Evolutionary conservation across 345 rosid genomes (phyloP), one percentile per base, ranked within the genome.

Genomic region (Theobroma cacao): DNA sequence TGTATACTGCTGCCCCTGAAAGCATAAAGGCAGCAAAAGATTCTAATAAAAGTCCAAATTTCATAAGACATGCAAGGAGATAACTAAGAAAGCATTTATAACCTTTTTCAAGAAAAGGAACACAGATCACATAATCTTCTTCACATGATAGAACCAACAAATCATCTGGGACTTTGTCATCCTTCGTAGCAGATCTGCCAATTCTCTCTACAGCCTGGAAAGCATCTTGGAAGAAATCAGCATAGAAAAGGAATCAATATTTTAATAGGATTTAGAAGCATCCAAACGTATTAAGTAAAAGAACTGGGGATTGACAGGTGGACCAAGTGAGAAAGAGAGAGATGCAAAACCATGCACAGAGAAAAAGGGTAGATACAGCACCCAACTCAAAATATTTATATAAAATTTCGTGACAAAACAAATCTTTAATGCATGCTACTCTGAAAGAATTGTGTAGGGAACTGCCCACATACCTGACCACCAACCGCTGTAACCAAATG

Each of bases 41-140:
- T 61, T 77, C 40, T 41, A 11, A 31, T 33, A 2, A 13, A 56
- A 65, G 45, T 41, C 34, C 3, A 24, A 8, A 77, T 24, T 55
- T 63, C 36, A 2, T 5, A 9, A 20, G 56, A 12, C 53, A 38
- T 28, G 15, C 15, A 38, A 33, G 74, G 64, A 12, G n/a, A 5
- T 28, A n/a, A 58, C 13, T 53, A 66, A 53, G 40, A 63, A 43
- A 47, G 45, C 14, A 45, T 53, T 50, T 33, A 33, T 52, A 43
- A 95, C 98, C 99, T 91, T 81, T 92, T 83, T 93, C 92, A 48
- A 93, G 93, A 81, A 92, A 91, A 75, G 93, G 94, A 28, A 86
- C 77, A 61, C 91, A 86, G 55, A 80, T 75, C 64, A 66, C 78
- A 14, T 85, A 87, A 84, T 93, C 98, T 80, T 93, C 94, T 82